Evolutionary conservation across 2,329 filamentous ascomycete species (phyloP).

Genomic region (Scopulariopsis brevicaulis): DNA sequence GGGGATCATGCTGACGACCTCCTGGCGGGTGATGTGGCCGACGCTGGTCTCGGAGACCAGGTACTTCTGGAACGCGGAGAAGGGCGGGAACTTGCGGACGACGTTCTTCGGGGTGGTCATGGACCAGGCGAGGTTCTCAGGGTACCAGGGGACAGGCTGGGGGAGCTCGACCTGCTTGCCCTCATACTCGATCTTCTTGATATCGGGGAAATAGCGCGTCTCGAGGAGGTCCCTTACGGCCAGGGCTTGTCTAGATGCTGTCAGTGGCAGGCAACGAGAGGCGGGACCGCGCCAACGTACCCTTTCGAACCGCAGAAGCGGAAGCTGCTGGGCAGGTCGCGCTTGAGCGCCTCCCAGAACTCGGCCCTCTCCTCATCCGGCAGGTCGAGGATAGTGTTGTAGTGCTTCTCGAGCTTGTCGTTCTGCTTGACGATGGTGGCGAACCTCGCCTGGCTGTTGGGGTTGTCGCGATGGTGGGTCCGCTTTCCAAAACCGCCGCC

Average conservation of each 20-base stretch:
- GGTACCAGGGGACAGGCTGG: constrained; percentile 79
- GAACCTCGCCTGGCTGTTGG: constrained; percentile 1
- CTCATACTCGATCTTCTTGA: constrained; percentile 75
- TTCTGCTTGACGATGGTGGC: constrained; percentile 59
- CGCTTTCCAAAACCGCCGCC: constrained; percentile 1
- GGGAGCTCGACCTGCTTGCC: constrained; percentile 74
- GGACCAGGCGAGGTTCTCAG: constrained; percentile 87
- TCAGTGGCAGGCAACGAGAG: not conserved
- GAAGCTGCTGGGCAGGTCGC: constrained; percentile 93
- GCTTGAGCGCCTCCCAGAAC: constrained; percentile 76
- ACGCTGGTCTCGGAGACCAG: constrained; percentile 94
- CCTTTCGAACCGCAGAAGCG: constrained; percentile 93
- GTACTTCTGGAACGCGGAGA: constrained; percentile 94
- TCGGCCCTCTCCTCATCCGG: constrained; percentile 64
- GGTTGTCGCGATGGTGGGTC: not conserved
- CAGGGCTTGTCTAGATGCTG: constrained; percentile 61
- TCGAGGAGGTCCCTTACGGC: constrained; percentile 82
- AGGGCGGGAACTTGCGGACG: constrained; percentile 84
- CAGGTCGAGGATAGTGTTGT: constrained; percentile 66
- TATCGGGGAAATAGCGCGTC: constrained; percentile 81
- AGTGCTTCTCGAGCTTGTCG: constrained; percentile 76
- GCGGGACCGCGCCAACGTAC: constrained; percentile 25
- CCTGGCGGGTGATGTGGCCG: constrained; percentile 94
- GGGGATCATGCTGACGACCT: constrained; percentile 98
- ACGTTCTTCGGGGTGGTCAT: constrained; percentile 98